Conservation (phyloP, 2,329 filamentous ascomycete species). For the Ilyonectria mors-panacis region DNA sequence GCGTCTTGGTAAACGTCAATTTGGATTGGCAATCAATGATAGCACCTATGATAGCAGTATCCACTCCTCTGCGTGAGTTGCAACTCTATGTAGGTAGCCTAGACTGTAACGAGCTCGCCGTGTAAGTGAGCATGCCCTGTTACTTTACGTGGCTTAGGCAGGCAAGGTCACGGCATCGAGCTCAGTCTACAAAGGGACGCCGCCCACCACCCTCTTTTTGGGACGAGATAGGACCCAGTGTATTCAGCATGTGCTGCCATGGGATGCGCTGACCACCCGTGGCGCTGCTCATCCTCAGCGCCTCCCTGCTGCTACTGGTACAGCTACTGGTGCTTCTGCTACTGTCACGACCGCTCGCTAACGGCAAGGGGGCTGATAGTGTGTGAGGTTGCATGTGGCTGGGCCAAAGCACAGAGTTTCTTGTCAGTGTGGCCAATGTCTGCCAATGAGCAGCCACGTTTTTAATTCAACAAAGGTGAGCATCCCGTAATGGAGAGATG, state of each 20-base stretch:
- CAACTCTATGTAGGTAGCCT: not conserved
- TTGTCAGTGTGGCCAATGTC: not conserved
- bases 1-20: constrained; percentile 3
- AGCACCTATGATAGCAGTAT: constrained; percentile 7
- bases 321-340: not conserved
- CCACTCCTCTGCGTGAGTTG: constrained; percentile 9
- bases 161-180: constrained; percentile 11
- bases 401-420: constrained; percentile 6
- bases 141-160: constrained; percentile 21
- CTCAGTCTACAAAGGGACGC: constrained; percentile 23
- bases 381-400: constrained; percentile 5
- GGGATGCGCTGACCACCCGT: not conserved
- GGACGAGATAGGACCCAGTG: constrained; percentile 3
- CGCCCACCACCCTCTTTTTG: constrained; percentile 15
- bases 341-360: constrained; percentile 4
- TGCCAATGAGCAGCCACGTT: constrained; percentile 18
- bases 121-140: constrained; percentile 14
- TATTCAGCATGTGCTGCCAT: constrained; percentile 5
- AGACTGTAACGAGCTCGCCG: constrained; percentile 12
- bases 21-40: constrained; percentile 18
- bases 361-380: not conserved
- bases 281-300: not conserved
- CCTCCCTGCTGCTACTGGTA: not conserved
- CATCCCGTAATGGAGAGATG: constrained; percentile 16
- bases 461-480: not conserved